phyloP scores from a whole-genome alignment of 345 rosid species.

The Turritis glabra region DNA sequence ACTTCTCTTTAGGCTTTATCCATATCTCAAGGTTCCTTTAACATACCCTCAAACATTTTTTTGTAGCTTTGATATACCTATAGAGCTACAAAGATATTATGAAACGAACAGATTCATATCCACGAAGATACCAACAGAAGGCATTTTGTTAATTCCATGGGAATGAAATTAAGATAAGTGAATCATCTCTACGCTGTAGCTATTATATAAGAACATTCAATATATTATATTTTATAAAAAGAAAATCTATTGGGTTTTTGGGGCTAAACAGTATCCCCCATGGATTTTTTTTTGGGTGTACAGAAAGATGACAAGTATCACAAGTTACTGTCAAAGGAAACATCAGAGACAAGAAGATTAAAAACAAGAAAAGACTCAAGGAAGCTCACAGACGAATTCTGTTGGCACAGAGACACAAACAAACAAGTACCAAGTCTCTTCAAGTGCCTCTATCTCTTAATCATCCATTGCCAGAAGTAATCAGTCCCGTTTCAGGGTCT shows the following conservation, averaged over 20 bases:
- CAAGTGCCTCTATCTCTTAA: slow-evolving; percentile 24
- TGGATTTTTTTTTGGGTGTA: neutral
- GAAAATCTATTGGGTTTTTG: slow-evolving; percentile 15
- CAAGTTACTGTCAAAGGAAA: neutral
- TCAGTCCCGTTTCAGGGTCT: slow-evolving; percentile 9
- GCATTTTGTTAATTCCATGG: neutral
- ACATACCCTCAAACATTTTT: too few relatives aligned
- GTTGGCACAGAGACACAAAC: slow-evolving; percentile 17
- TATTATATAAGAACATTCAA: slow-evolving; percentile 1
- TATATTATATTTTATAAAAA: slow-evolving; percentile 1
- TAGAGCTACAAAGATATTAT: neutral
- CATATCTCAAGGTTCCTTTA: slow-evolving; percentile 10
- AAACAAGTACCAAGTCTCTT: slow-evolving; percentile 31
- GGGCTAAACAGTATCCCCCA: slow-evolving; percentile 42
- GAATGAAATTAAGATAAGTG: neutral
- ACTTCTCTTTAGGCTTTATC: neutral
- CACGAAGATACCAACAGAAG: neutral
- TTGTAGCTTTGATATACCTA: neutral
- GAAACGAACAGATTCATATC: slow-evolving; percentile 2
- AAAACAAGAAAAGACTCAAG: slow-evolving; percentile 10
- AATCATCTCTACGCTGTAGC: neutral
- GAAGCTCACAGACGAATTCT: slow-evolving; percentile 23
- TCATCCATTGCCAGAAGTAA: slow-evolving; percentile 11
- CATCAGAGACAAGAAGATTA: neutral
- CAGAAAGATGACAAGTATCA: slow-evolving; percentile 14